Evolutionary conservation across 306 rosid genomes (phyloP), one percentile per base, ranked within the genome.

Genomic region (Mimosa pudica): DNA sequence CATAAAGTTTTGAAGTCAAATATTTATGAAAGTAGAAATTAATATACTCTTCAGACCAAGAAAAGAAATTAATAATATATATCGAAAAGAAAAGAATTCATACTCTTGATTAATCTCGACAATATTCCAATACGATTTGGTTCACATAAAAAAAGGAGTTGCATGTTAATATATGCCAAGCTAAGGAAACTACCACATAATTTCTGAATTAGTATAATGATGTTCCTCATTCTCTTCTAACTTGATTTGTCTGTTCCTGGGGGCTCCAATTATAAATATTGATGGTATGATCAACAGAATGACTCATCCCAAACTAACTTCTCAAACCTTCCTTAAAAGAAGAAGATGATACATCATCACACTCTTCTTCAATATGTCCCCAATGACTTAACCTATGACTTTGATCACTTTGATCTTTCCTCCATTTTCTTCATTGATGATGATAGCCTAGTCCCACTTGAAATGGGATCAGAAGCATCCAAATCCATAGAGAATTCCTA

Each of bases 271-370:
- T 79, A 74, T 18, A 71, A 71, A 16, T n/a, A 14, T 20, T 1
- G 36, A 18, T 54, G 54, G 2, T 10, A 0, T 35, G 24, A 51
- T 73, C 35, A 38, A 38, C 36, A 11, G 18, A 13, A n/a, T 38
- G 52, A 55, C 67, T 70, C 30, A 35, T 48, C 71, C 2, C 8
- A 67, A 42, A 33, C 8, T 44, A 73, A 67, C 9, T 24, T 60
- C 62, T 18, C 6, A 74, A 7, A 54, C 61, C 24, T 52, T 52
- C 58, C 18, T 52, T 14, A 7, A 11, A 65, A 0, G 24, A 52
- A 20, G 47, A 83, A 7, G 17, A 89, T 73, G 90, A 81, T 82
- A 81, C 79, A 78, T 10, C 47, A 71, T 41, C 81, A 83, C 20
- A 58, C 76, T 77, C 69, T 69, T 20, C 77, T 73, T 20, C 74